phyloP scores from a whole-genome alignment of 2,329 filamentous ascomycete species.

The Fusarium nelsonii region DNA sequence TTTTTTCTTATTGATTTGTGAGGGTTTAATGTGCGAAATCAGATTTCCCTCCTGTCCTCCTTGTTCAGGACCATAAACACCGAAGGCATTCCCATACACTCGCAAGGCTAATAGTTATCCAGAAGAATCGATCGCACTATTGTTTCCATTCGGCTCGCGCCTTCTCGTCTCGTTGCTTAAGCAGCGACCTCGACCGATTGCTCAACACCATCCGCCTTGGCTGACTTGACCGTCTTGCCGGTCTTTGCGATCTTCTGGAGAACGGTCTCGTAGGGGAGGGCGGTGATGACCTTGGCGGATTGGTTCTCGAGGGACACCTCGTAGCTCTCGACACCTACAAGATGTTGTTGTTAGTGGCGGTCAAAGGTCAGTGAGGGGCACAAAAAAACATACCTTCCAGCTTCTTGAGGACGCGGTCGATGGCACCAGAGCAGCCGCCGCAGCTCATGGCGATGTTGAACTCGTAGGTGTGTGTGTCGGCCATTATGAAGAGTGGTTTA shows the following conservation, averaged over 20 bases:
- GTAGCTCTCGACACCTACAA: slow-evolving; percentile 84
- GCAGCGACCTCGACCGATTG: slow-evolving; percentile 63
- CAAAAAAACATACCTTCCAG: slow-evolving; percentile 76
- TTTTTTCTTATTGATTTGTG: slow-evolving; percentile 20
- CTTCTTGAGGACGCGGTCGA: slow-evolving; percentile 92
- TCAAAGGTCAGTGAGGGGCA: background rate
- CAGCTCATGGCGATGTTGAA: slow-evolving; percentile 96
- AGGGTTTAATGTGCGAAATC: slow-evolving; percentile 27
- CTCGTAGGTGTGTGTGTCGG: slow-evolving; percentile 88
- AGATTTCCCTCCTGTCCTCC: slow-evolving; percentile 32
- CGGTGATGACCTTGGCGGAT: slow-evolving; percentile 80
- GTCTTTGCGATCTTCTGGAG: slow-evolving; percentile 94
- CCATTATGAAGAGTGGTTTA: slow-evolving; percentile 64
- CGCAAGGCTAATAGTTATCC: slow-evolving; percentile 39
- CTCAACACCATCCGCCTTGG: slow-evolving; percentile 74
- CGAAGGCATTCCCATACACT: slow-evolving; percentile 36
- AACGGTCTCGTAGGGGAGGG: slow-evolving; percentile 82
- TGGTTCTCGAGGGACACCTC: slow-evolving; percentile 89
- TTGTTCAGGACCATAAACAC: slow-evolving; percentile 36
- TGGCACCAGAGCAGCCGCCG: slow-evolving; percentile 93
- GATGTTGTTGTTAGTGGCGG: slow-evolving; percentile 23
- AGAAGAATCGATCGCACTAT: slow-evolving; percentile 20
- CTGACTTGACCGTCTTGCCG: slow-evolving; percentile 88
- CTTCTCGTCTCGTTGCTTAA: slow-evolving; percentile 30
- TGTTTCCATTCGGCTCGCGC: slow-evolving; percentile 4